A percentile compares a stretch with the other conserved stretches of the same genome.
phyloP scores from a whole-genome alignment of 768 basidiomycete genomes.

The Pleurotus cornucopiae region DNA sequence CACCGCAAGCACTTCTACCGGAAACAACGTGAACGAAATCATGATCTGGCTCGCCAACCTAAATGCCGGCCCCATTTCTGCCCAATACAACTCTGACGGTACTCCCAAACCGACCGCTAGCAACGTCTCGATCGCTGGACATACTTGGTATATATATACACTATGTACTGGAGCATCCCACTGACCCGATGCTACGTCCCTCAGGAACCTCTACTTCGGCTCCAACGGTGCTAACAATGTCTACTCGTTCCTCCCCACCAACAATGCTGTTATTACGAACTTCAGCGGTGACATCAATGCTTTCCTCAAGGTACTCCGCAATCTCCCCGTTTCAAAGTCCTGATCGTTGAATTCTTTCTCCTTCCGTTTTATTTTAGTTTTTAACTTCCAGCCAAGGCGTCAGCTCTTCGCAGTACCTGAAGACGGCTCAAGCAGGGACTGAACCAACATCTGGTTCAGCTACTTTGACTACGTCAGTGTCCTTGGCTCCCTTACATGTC shows the following conservation, averaged over 20 bases:
- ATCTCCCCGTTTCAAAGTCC: background rate
- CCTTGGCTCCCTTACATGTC: background rate
- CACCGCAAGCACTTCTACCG: conserved; percentile 47
- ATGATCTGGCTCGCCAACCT: conserved; percentile 67
- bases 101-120: conserved; percentile 40
- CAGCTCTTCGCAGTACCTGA: conserved; percentile 49
- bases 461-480: conserved; percentile 47
- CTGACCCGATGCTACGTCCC: background rate
- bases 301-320: conserved; percentile 42
- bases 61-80: conserved; percentile 56
- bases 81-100: conserved; percentile 39
- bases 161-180: background rate
- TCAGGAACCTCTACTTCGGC: conserved; percentile 53
- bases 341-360: background rate
- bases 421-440: conserved; percentile 56
- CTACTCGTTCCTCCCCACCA: conserved; percentile 41
- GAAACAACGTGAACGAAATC: conserved; percentile 43
- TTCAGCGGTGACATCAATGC: conserved; percentile 51
- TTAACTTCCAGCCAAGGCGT: conserved; percentile 43
- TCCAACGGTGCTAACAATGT: conserved; percentile 50
- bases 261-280: conserved; percentile 31
- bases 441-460: conserved; percentile 60
- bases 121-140: conserved; percentile 41
- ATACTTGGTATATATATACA: conserved; percentile 37
- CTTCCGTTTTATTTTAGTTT: conserved; percentile 31